A percentile compares a stretch with the other conserved stretches of the same genome.
Conservation (phyloP, 768 basidiomycete species). For the Omphalotus guepiniiformis region DNA sequence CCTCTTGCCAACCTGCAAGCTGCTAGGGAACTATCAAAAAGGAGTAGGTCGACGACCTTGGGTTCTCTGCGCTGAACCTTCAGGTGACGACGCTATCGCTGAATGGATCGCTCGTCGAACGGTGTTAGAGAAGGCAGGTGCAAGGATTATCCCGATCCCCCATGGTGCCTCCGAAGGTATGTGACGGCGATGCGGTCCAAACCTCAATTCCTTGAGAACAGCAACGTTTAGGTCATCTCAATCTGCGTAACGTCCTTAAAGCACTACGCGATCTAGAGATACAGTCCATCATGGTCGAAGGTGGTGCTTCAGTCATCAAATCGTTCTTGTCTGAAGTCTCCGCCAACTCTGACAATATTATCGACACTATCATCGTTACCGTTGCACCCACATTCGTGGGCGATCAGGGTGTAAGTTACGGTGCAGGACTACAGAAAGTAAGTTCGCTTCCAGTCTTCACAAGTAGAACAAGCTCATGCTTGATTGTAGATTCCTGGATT, state of each 20-base stretch:
- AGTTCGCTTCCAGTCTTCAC: slow-evolving; percentile 2
- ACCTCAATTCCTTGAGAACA: slow-evolving; percentile 2
- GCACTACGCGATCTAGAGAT: slow-evolving; percentile 55
- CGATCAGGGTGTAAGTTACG: slow-evolving; percentile 58
- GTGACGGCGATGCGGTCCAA: background rate
- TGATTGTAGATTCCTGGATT: slow-evolving; percentile 14
- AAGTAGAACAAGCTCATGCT: slow-evolving; percentile 2
- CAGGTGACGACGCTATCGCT: slow-evolving; percentile 11
- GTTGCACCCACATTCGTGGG: slow-evolving; percentile 86
- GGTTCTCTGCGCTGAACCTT: slow-evolving; percentile 50
- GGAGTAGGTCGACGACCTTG: slow-evolving; percentile 68
- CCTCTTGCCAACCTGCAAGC: slow-evolving; percentile 60
- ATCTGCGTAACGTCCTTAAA: slow-evolving; percentile 46
- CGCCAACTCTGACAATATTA: slow-evolving; percentile 26
- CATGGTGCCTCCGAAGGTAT: slow-evolving; percentile 2
- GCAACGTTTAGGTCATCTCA: slow-evolving; percentile 38
- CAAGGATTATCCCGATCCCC: slow-evolving; percentile 45
- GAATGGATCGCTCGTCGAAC: slow-evolving; percentile 31
- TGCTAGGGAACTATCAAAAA: slow-evolving; percentile 58
- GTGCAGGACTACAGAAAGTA: slow-evolving; percentile 11
- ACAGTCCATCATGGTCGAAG: slow-evolving; percentile 89
- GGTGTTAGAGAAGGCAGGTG: slow-evolving; percentile 62
- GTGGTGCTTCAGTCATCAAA: slow-evolving; percentile 79
- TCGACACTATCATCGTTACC: slow-evolving; percentile 81
- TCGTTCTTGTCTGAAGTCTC: slow-evolving; percentile 47